phyloP scores from a whole-genome alignment of 768 basidiomycete genomes.

The Termitomyces sp. region DNA sequence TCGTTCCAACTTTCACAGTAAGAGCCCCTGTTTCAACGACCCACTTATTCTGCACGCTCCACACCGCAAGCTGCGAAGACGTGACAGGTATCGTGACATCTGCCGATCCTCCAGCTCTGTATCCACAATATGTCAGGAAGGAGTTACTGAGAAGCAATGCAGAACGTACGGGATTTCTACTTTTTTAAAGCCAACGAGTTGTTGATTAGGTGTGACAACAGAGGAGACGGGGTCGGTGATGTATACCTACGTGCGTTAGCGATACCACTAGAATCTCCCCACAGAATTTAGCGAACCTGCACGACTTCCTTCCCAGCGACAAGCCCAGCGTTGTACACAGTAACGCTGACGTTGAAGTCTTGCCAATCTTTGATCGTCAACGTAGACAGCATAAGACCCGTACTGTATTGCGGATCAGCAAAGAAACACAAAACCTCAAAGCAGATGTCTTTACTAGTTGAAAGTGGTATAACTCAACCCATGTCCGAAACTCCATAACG shows the following conservation, averaged over 20 bases:
- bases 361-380: slow-evolving; percentile 38
- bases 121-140: background rate
- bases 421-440: background rate
- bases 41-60: slow-evolving; percentile 40
- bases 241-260: slow-evolving; percentile 47
- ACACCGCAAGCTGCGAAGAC: too few species aligned
- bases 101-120: too few species aligned
- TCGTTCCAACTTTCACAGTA: slow-evolving; percentile 56
- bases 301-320: slow-evolving; percentile 62
- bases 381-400: slow-evolving; percentile 41
- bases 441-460: slow-evolving; percentile 35
- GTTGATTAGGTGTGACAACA: slow-evolving; percentile 58
- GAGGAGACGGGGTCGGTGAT: slow-evolving; percentile 54
- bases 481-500: slow-evolving; percentile 62
- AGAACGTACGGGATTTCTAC: slow-evolving; percentile 47
- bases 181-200: slow-evolving; percentile 59
- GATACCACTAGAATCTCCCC: too few species aligned
- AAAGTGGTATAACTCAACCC: slow-evolving; percentile 63
- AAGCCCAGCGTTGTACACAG: slow-evolving; percentile 53
- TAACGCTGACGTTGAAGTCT: slow-evolving; percentile 55
- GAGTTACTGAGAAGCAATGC: background rate
- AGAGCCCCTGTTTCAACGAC: slow-evolving; percentile 59
- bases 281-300: slow-evolving; percentile 30
- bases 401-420: slow-evolving; percentile 24
- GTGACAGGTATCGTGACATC: too few species aligned